phyloP scores from a whole-genome alignment of 1,139 yeast species.

The Debaryomyces psychrophilus region DNA sequence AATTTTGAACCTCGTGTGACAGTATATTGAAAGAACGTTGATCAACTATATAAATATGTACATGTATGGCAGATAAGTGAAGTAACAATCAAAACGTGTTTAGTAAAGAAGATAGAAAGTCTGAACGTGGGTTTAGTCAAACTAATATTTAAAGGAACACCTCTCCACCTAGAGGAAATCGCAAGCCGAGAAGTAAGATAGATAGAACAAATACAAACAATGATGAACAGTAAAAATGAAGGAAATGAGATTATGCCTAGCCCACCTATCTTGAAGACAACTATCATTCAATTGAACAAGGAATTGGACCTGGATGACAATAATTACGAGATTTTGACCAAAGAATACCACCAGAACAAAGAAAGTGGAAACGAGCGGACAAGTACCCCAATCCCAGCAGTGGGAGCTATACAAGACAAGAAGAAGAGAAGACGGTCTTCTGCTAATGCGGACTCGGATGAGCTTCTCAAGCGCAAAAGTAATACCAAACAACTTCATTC shows the following conservation, averaged over 20 bases:
- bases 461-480: constrained; percentile 54
- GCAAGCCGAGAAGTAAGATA: neutral
- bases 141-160: constrained; percentile 1
- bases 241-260: constrained; percentile 39
- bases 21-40: constrained; percentile 3
- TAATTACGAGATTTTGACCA: constrained; percentile 46
- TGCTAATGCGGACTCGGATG: constrained; percentile 52
- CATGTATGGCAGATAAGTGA: neutral
- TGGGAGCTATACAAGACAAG: constrained; percentile 20
- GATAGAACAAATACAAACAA: neutral
- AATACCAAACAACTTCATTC: constrained; percentile 72
- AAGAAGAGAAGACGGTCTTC: constrained; percentile 53
- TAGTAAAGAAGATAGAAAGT: neutral
- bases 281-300: constrained; percentile 61
- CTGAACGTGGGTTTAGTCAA: constrained; percentile 7
- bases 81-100: constrained; percentile 2
- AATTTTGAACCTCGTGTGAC: constrained; percentile 9
- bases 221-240: neutral
- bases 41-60: neutral
- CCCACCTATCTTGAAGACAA: constrained; percentile 65
- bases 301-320: constrained; percentile 47
- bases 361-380: neutral
- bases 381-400: constrained; percentile 10
- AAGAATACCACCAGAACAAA: constrained; percentile 27
- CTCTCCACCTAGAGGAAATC: neutral